Evolutionary conservation across 164 flowering plant species (phyloP).

Genomic region (Aristolochia californica): DNA sequence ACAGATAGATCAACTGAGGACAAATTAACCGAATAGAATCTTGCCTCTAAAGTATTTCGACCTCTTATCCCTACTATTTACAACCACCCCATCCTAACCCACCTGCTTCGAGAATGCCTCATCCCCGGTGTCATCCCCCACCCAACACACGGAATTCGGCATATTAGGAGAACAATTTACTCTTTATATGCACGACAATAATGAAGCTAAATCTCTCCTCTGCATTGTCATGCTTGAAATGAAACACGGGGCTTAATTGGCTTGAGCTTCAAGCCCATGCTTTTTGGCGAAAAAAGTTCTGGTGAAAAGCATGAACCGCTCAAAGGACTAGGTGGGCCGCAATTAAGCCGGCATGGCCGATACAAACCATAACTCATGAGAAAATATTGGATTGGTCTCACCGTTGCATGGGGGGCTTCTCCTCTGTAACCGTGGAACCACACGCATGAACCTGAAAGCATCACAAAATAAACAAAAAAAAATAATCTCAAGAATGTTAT

Average conservation of each 20-base stretch:
- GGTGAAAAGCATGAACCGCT: slow-evolving; percentile 87
- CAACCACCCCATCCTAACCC: no score
- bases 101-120: no score
- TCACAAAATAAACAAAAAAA: background rate
- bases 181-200: no score
- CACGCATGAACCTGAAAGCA: slow-evolving; percentile 99
- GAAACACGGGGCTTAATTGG: slow-evolving; percentile 77
- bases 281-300: slow-evolving; percentile 87
- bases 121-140: no score
- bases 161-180: no score
- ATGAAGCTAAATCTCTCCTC: no score
- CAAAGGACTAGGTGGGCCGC: slow-evolving; percentile 84
- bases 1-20: no score
- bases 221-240: slow-evolving; percentile 4
- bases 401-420: slow-evolving; percentile 97
- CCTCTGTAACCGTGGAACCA: slow-evolving; percentile 97
- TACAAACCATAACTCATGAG: slow-evolving; percentile 87
- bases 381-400: slow-evolving; percentile 90
- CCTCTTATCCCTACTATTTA: no score
- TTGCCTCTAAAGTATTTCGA: no score
- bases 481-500: background rate
- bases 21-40: no score
- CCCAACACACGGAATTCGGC: no score
- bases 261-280: slow-evolving; percentile 94
- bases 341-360: slow-evolving; percentile 41